Conservation (phyloP, 768 basidiomycete species). For the Boletus barrowsii region DNA sequence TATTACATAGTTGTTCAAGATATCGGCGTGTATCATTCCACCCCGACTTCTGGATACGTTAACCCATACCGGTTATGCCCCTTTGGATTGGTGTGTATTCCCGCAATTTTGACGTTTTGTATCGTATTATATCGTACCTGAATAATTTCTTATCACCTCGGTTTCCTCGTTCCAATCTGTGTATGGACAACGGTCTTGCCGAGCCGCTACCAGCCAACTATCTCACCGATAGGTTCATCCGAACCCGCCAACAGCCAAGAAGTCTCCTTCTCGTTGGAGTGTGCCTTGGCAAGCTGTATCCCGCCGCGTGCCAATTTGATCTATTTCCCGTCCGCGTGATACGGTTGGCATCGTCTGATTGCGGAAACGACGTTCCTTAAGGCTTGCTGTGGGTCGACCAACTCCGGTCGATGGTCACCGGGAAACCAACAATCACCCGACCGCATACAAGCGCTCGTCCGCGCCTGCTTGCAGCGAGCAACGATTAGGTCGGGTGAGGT, state of each 20-base stretch:
- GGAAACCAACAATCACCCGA: too few species aligned
- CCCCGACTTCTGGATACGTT: not conserved
- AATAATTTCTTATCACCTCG: not conserved
- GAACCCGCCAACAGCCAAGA: slow-evolving; percentile 1
- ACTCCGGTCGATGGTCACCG: too few species aligned
- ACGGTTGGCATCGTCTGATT: not conserved
- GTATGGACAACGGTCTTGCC: too few species aligned
- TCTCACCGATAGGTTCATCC: not conserved
- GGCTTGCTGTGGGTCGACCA: not conserved
- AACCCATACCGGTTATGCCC: not conserved
- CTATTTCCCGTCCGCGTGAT: not conserved
- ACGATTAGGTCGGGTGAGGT: not conserved
- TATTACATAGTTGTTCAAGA: not conserved
- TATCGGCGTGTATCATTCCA: not conserved
- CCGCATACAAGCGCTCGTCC: not conserved
- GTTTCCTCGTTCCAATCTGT: not conserved
- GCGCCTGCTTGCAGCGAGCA: not conserved
- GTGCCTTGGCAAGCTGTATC: slow-evolving; percentile 25
- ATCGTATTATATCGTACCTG: slow-evolving; percentile 2
- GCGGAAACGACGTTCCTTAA: too few species aligned
- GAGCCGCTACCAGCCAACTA: too few species aligned
- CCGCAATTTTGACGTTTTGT: slow-evolving; percentile 9
- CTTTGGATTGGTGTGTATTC: not conserved
- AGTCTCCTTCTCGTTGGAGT: slow-evolving; percentile 2
- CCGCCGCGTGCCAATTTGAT: not conserved